Percentiles rank a stretch among this genome's conserved stretches.
Evolutionary conservation across 805 yeast genomes (phyloP).

Genomic region (Suhomyces faveliae): DNA sequence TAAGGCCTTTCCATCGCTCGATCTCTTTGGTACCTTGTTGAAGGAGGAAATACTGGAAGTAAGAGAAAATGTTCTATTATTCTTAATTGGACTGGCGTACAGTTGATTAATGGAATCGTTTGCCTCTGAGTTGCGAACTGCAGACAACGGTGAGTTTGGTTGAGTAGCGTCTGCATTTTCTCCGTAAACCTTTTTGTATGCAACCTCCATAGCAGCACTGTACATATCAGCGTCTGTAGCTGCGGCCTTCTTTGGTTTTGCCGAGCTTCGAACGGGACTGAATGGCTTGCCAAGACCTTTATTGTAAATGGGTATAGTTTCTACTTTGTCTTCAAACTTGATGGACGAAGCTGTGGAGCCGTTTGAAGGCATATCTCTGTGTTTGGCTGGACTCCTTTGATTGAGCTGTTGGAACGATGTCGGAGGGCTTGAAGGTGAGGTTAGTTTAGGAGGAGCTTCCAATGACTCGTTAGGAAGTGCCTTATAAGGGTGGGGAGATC

Average conservation of each 20-base stretch:
- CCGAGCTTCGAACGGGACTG: background rate
- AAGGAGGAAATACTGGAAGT: background rate
- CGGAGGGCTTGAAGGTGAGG: background rate
- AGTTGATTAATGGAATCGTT: conserved; percentile 1
- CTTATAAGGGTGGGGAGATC: conserved; percentile 4
- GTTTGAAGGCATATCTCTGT: conserved; percentile 12
- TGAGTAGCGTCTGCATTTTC: conserved; percentile 3
- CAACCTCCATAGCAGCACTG: conserved; percentile 24
- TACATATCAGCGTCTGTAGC: conserved; percentile 17
- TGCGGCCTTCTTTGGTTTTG: conserved; percentile 1
- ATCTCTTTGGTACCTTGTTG: background rate
- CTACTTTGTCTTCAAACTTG: conserved; percentile 36
- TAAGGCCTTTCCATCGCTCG: background rate
- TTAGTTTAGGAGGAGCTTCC: conserved; percentile 1
- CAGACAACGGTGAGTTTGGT: background rate
- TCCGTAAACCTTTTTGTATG: conserved; percentile 24
- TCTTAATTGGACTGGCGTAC: background rate
- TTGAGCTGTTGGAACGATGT: background rate
- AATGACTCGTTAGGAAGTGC: background rate
- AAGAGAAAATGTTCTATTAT: conserved; percentile 1
- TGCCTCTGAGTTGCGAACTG: background rate
- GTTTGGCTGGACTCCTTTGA: background rate
- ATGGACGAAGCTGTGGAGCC: conserved; percentile 34
- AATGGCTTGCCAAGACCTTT: conserved; percentile 1
- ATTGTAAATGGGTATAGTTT: conserved; percentile 32